Evolutionary conservation across 306 rosid species (phyloP).

Genomic region (Quercus variabilis): DNA sequence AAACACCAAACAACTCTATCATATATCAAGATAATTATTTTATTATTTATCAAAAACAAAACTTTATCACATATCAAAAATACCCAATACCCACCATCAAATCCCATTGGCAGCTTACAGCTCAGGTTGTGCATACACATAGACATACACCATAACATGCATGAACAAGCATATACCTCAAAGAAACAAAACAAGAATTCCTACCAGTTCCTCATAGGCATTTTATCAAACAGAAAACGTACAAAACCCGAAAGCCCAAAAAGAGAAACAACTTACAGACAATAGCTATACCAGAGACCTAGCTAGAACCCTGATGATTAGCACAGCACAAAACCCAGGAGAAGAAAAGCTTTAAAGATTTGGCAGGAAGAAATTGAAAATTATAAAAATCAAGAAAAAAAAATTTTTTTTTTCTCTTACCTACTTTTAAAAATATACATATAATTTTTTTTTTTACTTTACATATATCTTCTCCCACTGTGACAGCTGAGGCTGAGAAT

Average conservation of each 20-base stretch:
- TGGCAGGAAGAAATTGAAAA: neutral
- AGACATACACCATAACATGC: neutral
- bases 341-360: neutral
- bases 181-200: neutral
- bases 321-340: neutral
- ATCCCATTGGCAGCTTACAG: neutral
- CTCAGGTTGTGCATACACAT: neutral
- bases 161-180: neutral
- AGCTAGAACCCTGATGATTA: conserved; percentile 12
- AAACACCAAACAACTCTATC: neutral
- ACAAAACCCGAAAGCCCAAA: neutral
- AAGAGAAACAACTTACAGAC: neutral
- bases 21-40: neutral
- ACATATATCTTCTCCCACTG: neutral
- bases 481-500: neutral
- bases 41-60: too few relatives aligned
- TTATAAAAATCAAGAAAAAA: neutral
- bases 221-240: neutral
- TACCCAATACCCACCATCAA: neutral
- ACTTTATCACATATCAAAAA: too few relatives aligned
- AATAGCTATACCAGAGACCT: neutral
- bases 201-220: neutral
- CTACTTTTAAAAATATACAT: too few relatives aligned
- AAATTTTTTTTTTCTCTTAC: neutral
- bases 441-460: neutral